Evolutionary conservation across 805 yeast species (phyloP).

Genomic region (Pichia rugopelliculosa): DNA sequence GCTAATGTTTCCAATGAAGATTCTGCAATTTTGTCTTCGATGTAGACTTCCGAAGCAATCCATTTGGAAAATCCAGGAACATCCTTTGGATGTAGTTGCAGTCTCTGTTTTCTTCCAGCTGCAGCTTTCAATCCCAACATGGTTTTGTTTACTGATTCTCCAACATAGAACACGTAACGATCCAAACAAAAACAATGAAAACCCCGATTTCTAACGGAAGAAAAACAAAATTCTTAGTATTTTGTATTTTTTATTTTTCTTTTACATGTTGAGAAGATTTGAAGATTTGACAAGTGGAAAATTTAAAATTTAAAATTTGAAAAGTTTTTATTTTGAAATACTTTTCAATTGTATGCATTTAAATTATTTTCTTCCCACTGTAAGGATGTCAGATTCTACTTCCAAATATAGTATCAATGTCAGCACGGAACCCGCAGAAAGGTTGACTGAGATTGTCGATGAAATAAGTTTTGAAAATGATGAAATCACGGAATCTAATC

Average conservation of each 20-base stretch:
- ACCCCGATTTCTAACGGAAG: not conserved
- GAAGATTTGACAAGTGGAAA: not conserved
- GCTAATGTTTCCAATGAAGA: conserved; percentile 20
- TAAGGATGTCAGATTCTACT: not conserved
- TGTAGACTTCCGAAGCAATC: conserved; percentile 26
- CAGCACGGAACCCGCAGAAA: conserved; percentile 9
- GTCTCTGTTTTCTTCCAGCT: conserved; percentile 1
- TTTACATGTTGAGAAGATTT: not conserved
- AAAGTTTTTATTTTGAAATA: no score
- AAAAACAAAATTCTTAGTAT: not conserved
- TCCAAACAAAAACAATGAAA: not conserved
- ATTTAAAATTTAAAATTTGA: not conserved
- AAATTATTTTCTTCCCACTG: no score
- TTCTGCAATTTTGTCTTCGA: conserved; percentile 21
- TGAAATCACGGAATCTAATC: not conserved
- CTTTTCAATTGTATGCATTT: no score
- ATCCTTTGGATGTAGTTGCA: not conserved
- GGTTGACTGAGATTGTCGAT: conserved; percentile 14
- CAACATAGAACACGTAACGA: not conserved
- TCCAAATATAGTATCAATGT: conserved; percentile 6
- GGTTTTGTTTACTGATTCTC: not conserved
- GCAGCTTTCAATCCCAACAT: conserved; percentile 29
- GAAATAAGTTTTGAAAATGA: conserved; percentile 10
- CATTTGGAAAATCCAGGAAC: conserved; percentile 30
- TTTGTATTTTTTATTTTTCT: no score